Evolutionary conservation across 2,329 filamentous ascomycete species (phyloP), one percentile per base, ranked within the genome.

Genomic region (Trichophyton equinum): DNA sequence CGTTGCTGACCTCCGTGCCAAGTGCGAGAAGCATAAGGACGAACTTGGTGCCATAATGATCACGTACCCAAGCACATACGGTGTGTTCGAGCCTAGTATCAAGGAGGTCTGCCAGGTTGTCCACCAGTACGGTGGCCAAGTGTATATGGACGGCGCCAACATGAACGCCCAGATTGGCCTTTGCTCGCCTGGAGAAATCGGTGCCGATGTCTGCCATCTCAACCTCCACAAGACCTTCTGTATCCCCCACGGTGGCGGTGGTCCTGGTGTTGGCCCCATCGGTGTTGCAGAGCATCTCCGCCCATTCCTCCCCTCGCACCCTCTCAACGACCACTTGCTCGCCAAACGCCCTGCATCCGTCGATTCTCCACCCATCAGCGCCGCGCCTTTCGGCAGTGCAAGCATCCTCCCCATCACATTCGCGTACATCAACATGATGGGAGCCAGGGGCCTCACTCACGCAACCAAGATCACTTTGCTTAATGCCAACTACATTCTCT

Each of bases 171-270:
- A 97, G 75, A 96, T 97, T 65, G 92, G 92, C 11, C 82, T 97
- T 9, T 96, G 90, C 78, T 95, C 90, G 0, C 92, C 92, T 1
- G 92, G 92, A 44, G 91, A 95, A 73, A 95, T 97, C 66, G 92
- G 92, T 20, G 92, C 92, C 33, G 92, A 97, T 72, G 91, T 96
- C 44, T 97, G 92, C 81, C 92, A 96, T 78, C 80, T 97, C 63
- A 97, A 97, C 76, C 82, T 97, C 47, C 92, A 97, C 83, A 97
- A 97, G 82, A 97, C 92, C 2, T 97, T 97, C 80, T 97, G 92
- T 73, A 97, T 97, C 69, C 92, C 92, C 55, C 92, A 97, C 75
- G 92, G 92, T 60, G 92, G 92, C 65, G 92, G 92, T 65, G 92
- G 92, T 15, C 92, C 92, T 8, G 92, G 92, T 68, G 89, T 96